Conservation (phyloP, 345 rosid species). For the Citrus hindsii region DNA sequence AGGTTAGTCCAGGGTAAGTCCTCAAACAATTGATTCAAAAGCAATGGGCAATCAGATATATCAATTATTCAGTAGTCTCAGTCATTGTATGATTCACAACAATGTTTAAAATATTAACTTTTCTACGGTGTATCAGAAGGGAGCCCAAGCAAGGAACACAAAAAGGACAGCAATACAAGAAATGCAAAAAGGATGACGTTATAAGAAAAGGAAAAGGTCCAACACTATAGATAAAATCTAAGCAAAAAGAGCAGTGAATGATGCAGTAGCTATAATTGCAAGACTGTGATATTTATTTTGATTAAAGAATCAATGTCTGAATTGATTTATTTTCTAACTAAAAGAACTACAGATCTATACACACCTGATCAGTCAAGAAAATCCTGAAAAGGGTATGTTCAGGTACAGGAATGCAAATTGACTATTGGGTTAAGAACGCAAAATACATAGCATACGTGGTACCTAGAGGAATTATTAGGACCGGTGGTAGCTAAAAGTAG, state of each 20-base stretch:
- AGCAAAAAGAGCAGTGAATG: not conserved
- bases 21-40: constrained; percentile 1
- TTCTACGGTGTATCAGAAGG: not conserved
- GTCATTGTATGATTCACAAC: not conserved
- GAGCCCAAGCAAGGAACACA: no score
- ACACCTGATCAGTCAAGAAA: not conserved
- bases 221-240: not conserved
- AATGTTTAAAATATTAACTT: not conserved
- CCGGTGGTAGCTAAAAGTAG: not conserved
- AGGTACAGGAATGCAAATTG: not conserved
- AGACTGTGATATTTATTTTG: not conserved
- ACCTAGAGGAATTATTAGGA: not conserved
- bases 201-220: not conserved
- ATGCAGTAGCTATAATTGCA: not conserved
- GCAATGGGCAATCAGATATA: not conserved
- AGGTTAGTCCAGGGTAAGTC: constrained; percentile 17
- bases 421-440: not conserved
- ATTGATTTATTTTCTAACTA: not conserved
- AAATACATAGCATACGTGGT: not conserved
- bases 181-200: not conserved
- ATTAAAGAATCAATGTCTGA: not conserved
- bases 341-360: not conserved
- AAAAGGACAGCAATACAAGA: not conserved
- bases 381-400: not conserved
- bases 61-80: not conserved